phyloP scores from a whole-genome alignment of 2,329 filamentous ascomycete species.

The Cladophialophora chaetospira region DNA sequence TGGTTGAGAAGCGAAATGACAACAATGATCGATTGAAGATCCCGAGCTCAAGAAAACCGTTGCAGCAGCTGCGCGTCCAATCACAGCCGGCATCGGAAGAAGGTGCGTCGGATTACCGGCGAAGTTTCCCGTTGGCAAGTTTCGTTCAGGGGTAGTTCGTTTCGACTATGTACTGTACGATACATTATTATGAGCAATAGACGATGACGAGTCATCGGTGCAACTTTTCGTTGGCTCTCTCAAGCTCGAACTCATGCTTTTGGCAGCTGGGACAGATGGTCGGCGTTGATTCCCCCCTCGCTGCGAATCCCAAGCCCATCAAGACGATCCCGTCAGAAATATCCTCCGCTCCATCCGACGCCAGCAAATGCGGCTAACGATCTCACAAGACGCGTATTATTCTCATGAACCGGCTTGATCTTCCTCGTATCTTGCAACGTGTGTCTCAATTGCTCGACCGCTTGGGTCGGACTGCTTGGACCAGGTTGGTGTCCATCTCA shows the following conservation, averaged over 20 bases:
- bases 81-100: not conserved
- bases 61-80: slow-evolving; percentile 6
- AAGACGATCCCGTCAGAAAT: not conserved
- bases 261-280: slow-evolving; percentile 5
- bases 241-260: not conserved
- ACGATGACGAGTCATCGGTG: not conserved
- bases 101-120: slow-evolving; percentile 1
- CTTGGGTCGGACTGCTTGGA: slow-evolving; percentile 94
- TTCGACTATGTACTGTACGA: not conserved
- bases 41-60: slow-evolving; percentile 18
- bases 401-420: slow-evolving; percentile 18
- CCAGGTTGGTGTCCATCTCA: slow-evolving; percentile 97
- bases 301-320: not conserved
- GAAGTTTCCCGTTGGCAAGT: not conserved
- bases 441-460: slow-evolving; percentile 78
- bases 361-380: slow-evolving; percentile 10
- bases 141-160: not conserved
- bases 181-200: not conserved
- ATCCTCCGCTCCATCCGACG: slow-evolving; percentile 7
- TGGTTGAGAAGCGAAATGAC: not conserved
- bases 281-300: slow-evolving; percentile 1
- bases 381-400: slow-evolving; percentile 6
- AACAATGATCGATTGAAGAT: not conserved
- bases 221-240: not conserved
- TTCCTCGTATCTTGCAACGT: slow-evolving; percentile 69